Conservation (phyloP, 768 basidiomycete genomes). For the Daedalea quercina region DNA sequence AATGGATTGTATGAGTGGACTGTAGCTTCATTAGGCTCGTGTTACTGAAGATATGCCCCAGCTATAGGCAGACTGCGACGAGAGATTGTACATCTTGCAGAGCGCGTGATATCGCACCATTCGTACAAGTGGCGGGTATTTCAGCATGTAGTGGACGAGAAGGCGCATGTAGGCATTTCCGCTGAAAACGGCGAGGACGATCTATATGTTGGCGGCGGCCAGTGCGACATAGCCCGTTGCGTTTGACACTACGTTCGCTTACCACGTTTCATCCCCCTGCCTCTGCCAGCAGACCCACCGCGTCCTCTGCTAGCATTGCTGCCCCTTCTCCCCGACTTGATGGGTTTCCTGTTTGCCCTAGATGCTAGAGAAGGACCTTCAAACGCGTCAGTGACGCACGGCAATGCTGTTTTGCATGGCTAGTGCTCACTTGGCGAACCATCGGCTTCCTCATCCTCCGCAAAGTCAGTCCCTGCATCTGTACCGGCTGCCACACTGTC, state of each 20-base stretch:
- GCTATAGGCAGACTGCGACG: too few relatives aligned
- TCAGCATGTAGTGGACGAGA: too few relatives aligned
- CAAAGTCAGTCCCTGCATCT: slow-evolving; percentile 61
- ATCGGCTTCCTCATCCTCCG: slow-evolving; percentile 60
- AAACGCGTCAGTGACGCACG: not conserved
- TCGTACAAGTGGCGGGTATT: too few relatives aligned
- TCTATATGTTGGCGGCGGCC: not conserved
- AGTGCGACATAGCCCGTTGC: too few relatives aligned
- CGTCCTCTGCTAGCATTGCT: slow-evolving; percentile 24
- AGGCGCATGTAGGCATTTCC: too few relatives aligned
- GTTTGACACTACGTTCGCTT: too few relatives aligned
- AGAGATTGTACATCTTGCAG: too few relatives aligned
- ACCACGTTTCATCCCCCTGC: slow-evolving; percentile 38
- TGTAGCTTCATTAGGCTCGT: too few relatives aligned
- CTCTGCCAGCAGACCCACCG: slow-evolving; percentile 23
- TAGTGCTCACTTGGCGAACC: slow-evolving; percentile 46
- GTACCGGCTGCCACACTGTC: slow-evolving; percentile 68
- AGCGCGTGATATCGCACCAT: too few relatives aligned
- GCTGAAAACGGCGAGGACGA: too few relatives aligned
- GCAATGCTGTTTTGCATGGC: not conserved
- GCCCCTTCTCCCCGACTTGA: slow-evolving; percentile 22
- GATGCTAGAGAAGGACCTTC: slow-evolving; percentile 12
- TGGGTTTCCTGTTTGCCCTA: slow-evolving; percentile 20
- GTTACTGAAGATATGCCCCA: too few relatives aligned
- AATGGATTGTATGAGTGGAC: too few relatives aligned